Base-by-base conservation (phyloP, 2,329 filamentous ascomycete species). In the Trichoderma sp. region DNA sequence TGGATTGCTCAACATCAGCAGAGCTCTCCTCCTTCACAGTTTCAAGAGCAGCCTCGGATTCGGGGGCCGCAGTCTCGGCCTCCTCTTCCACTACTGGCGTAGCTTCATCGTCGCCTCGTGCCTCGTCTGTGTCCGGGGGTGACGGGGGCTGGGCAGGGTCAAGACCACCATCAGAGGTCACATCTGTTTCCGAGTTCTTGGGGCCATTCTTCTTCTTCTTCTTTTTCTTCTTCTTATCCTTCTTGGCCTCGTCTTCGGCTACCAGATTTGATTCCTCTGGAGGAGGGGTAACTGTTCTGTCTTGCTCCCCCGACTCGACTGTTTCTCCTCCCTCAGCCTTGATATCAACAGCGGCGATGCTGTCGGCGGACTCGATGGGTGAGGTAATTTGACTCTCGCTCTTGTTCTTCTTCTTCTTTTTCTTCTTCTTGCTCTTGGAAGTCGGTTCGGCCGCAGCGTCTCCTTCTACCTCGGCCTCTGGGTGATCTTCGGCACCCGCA, bases 391-490 rank as follows among this genome's bases (percentile, higher is more conserved):
- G 72, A 27, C 66, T 68, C 40, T 71, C 70, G 57, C 55, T 70
- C 65, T 73, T 75, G 71, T 72, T 74, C 24, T 64, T 71, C 65
- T 73, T 72, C 68, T 72, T 73, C 53, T 71, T 71, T 68, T 71
- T 75, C 55, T 72, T 73, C 58, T 73, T 71, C 35, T 71, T 58
- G 65, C 65, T 71, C 57, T 67, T 72, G n/a, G 65, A 56, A 58
- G 69, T 60, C 16, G 53, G 64, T 55, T 67, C 64, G 14, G 64
- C 55, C n/a, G 59, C 55, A 14, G 49, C 43, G 29, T 68, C 69
- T 53, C 56, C 58, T 14, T 63, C 69, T 68, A 59, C 69, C 49
- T 68, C 62, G 43, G 57, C 61, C 27, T 67, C 69, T 59, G 61
- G 43, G 19, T 69, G 69, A 31, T 69, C 69, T 43, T 67, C 69